Conservation (phyloP, 306 rosid genomes). For the Hylodesmum podocarpum region DNA sequence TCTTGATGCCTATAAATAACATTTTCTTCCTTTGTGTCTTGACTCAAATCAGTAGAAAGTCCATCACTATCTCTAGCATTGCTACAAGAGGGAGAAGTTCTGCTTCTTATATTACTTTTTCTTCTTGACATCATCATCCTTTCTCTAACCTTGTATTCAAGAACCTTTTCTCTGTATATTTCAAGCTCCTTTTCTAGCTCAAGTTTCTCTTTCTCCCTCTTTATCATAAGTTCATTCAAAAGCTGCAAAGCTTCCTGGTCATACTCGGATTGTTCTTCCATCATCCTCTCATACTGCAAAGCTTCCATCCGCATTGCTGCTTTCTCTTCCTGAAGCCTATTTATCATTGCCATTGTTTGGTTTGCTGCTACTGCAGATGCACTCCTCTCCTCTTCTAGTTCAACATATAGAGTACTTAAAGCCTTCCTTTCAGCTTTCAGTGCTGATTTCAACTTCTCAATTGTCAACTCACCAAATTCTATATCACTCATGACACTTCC, state of each 20-base stretch:
- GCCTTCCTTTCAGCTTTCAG: slow-evolving; percentile 6
- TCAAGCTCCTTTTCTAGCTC: neutral
- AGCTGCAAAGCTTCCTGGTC: slow-evolving; percentile 3
- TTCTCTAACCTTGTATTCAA: neutral
- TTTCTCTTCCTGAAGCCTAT: slow-evolving; percentile 9
- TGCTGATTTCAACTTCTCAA: slow-evolving; percentile 9
- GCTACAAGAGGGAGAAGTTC: neutral
- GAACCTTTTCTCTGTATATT: neutral
- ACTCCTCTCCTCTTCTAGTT: neutral
- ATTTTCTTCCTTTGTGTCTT: neutral
- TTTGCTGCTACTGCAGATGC: neutral
- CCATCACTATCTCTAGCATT: neutral
- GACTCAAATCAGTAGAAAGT: neutral
- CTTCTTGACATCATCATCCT: neutral
- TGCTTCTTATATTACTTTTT: neutral
- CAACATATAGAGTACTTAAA: neutral
- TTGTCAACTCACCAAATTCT: neutral
- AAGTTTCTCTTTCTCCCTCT: neutral
- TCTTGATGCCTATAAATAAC: neutral
- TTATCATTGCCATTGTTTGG: neutral
- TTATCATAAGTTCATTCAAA: neutral
- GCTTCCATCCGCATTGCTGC: neutral
- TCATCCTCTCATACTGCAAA: neutral
- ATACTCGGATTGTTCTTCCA: slow-evolving; percentile 7
- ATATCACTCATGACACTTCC: neutral